A percentile compares a stretch with the other conserved stretches of the same genome.
These are phyloP conservation scores for Hyphopichia homilentoma DNA, from an alignment of 805 yeast species.

Conservation along the genomic window DNA sequence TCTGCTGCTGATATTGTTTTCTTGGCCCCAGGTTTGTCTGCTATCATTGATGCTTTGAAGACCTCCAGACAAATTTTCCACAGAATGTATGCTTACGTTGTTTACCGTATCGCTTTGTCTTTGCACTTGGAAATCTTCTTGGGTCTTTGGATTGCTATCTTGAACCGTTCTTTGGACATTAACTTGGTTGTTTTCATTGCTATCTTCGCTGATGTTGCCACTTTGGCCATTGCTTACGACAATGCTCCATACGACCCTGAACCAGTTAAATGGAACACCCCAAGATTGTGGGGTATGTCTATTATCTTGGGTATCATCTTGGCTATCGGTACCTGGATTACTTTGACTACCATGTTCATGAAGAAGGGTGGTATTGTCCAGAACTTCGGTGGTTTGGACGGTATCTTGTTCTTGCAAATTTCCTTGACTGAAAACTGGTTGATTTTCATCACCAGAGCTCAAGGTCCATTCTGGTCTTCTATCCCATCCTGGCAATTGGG, in stretches of 20 bases:
- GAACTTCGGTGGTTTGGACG: slow-evolving; percentile 92
- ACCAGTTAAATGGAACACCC: slow-evolving; percentile 96
- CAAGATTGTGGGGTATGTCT: slow-evolving; percentile 97
- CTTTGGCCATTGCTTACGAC: slow-evolving; percentile 95
- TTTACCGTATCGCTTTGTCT: slow-evolving; percentile 95
- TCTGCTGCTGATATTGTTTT: slow-evolving; percentile 96
- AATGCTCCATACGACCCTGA: slow-evolving; percentile 91
- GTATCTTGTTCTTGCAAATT: slow-evolving; percentile 90
- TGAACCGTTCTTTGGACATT: slow-evolving; percentile 81
- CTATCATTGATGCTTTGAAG: slow-evolving; percentile 88
- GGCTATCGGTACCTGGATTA: slow-evolving; percentile 92
- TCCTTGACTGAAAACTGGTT: slow-evolving; percentile 97
- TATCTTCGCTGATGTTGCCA: slow-evolving; percentile 95
- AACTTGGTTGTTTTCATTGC: slow-evolving; percentile 95
- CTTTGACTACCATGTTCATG: slow-evolving; percentile 90
- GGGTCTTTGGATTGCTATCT: slow-evolving; percentile 95
- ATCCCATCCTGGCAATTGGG: slow-evolving; percentile 94
- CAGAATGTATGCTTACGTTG: slow-evolving; percentile 98
- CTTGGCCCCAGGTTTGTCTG: slow-evolving; percentile 91
- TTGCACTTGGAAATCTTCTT: slow-evolving; percentile 91
- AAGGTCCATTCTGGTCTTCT: slow-evolving; percentile 98
- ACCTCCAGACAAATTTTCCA: slow-evolving; percentile 97
- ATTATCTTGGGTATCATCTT: slow-evolving; percentile 78
- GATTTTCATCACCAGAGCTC: slow-evolving; percentile 94
- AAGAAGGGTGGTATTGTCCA: slow-evolving; percentile 91